Percentiles rank a stretch among this genome's conserved stretches.
These are phyloP conservation scores for Cadophora sp. DNA, from an alignment of 2,329 filamentous ascomycete species.

Conservation along the genomic window DNA sequence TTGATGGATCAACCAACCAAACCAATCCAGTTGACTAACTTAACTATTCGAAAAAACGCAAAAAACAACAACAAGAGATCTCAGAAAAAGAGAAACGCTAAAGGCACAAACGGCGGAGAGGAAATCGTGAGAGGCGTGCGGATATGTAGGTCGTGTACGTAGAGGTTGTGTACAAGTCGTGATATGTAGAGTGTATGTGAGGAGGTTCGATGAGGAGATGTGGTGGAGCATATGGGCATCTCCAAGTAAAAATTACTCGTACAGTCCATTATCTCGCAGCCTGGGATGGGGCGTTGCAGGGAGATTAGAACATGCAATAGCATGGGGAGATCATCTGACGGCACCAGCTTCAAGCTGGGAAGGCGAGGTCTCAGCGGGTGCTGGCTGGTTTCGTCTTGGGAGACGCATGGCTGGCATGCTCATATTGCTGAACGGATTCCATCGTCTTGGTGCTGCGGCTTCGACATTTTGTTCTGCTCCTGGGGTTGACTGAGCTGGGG, in stretches of 20 bases:
- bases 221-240: slow-evolving; percentile 3
- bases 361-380: slow-evolving; percentile 36
- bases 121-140: slow-evolving; percentile 17
- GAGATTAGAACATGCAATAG: slow-evolving; percentile 4
- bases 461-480: slow-evolving; percentile 22
- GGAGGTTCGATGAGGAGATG: background rate
- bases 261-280: slow-evolving; percentile 10
- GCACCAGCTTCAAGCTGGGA: slow-evolving; percentile 46
- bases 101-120: slow-evolving; percentile 29
- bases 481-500: slow-evolving; percentile 11
- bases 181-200: slow-evolving; percentile 5
- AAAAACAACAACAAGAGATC: slow-evolving; percentile 24
- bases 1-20: slow-evolving; percentile 18
- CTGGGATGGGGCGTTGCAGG: slow-evolving; percentile 10
- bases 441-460: slow-evolving; percentile 33
- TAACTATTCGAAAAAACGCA: slow-evolving; percentile 10
- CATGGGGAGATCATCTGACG: slow-evolving; percentile 34
- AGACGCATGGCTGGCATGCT: slow-evolving; percentile 35
- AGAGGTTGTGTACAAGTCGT: slow-evolving; percentile 17
- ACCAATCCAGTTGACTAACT: background rate
- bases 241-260: slow-evolving; percentile 26
- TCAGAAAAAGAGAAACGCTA: slow-evolving; percentile 33
- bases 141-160: slow-evolving; percentile 9
- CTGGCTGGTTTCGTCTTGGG: slow-evolving; percentile 35
- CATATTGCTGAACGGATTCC: slow-evolving; percentile 41